These are phyloP conservation scores for Populus pruinosa DNA, from an alignment of 345 rosid genomes.

Conservation along the genomic window DNA sequence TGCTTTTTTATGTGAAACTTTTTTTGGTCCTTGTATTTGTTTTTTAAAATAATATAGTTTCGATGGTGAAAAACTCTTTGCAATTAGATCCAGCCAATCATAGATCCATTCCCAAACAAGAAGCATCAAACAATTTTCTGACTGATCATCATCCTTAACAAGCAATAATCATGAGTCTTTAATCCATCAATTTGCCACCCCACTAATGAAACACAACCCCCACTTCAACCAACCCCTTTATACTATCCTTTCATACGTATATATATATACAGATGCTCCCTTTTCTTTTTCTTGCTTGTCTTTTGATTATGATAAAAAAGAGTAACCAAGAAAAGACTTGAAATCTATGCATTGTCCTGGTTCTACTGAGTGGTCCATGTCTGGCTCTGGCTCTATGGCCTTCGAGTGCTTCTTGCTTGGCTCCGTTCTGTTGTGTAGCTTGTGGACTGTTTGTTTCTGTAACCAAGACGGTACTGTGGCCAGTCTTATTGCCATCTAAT, in stretches of 20 bases:
- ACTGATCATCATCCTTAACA: conserved; percentile 21
- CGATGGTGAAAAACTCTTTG: too few species aligned
- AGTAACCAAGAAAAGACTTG: not conserved
- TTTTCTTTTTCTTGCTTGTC: not conserved
- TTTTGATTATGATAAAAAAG: not conserved
- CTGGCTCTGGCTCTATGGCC: conserved; percentile 35
- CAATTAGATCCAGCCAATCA: not conserved
- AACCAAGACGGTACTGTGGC: conserved; percentile 56
- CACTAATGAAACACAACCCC: not conserved
- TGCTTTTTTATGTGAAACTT: too few species aligned
- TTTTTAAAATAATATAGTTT: too few species aligned
- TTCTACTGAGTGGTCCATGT: conserved; percentile 4
- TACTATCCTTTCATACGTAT: too few species aligned
- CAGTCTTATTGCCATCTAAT: too few species aligned
- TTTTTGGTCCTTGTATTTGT: too few species aligned
- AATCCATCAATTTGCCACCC: conserved; percentile 14
- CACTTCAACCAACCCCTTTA: not conserved
- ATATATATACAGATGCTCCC: too few species aligned
- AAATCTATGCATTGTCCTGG: not conserved
- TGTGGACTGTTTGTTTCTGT: conserved; percentile 39
- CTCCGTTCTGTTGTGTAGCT: conserved; percentile 38
- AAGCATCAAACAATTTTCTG: not conserved
- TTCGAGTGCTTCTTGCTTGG: conserved; percentile 36
- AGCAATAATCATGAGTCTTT: conserved; percentile 19
- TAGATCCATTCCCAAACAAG: conserved; percentile 2